A percentile compares a stretch with the other conserved stretches of the same genome.
These are phyloP conservation scores for Crucihimalaya himalaica DNA, from an alignment of 345 rosid genomes.

Conservation along the genomic window DNA sequence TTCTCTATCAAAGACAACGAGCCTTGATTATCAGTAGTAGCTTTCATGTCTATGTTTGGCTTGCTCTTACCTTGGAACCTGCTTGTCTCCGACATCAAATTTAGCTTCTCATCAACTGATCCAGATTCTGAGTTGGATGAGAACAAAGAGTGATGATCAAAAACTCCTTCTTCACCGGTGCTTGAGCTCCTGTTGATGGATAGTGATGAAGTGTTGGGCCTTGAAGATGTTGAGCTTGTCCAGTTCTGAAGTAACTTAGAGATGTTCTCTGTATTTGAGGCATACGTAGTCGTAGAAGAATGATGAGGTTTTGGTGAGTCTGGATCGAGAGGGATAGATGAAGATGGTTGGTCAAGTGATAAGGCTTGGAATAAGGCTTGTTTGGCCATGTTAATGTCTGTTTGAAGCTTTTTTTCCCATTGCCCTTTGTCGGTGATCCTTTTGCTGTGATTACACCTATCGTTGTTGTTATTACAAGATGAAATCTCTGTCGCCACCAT, in stretches of 20 bases:
- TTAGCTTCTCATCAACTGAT: constrained; percentile 43
- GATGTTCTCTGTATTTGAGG: constrained; percentile 70
- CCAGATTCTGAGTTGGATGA: constrained; percentile 54
- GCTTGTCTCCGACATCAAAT: constrained; percentile 46
- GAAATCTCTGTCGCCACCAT: not conserved
- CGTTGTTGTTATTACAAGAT: constrained; percentile 6
- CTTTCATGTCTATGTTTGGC: constrained; percentile 26
- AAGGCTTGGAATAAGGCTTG: constrained; percentile 81
- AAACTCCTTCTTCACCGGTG: constrained; percentile 42
- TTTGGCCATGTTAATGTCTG: constrained; percentile 82
- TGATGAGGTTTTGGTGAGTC: constrained; percentile 18
- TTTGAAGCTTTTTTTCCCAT: constrained; percentile 90
- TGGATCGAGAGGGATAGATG: constrained; percentile 23
- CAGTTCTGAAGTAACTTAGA: constrained; percentile 67
- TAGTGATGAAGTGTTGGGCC: constrained; percentile 40
- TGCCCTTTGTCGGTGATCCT: constrained; percentile 56
- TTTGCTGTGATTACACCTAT: constrained; percentile 22
- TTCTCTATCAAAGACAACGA: constrained; percentile 62
- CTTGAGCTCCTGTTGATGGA: constrained; percentile 35
- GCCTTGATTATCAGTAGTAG: constrained; percentile 37
- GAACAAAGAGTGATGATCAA: constrained; percentile 52
- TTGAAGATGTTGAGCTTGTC: constrained; percentile 47
- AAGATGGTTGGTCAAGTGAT: constrained; percentile 57
- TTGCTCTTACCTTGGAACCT: constrained; percentile 51
- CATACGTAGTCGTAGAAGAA: constrained; percentile 43